Base-by-base conservation (phyloP, 805 yeast species). In the Wickerhamiella vanderwaltii region DNA sequence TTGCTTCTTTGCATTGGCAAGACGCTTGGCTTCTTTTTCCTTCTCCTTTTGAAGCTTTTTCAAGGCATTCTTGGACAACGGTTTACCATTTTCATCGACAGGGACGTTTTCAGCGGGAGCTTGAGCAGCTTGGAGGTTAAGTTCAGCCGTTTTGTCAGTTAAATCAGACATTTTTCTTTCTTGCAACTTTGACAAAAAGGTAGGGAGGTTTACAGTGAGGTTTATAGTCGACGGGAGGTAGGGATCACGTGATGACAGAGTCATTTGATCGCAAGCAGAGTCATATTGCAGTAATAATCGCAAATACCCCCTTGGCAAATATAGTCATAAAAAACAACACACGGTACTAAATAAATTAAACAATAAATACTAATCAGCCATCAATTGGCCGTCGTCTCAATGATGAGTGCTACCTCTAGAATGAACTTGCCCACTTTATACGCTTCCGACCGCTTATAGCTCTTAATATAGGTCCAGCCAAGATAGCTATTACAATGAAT, bases 11-110 rank as follows among this genome's bases (percentile, higher is more conserved):
- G 91, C 96, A 56, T 79, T 79, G 62, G 84, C 96, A 29, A 85
- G 91, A 69, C 87, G 87, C 72, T 87, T 88, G 58, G 72, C 77
- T 51, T 79, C 93, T 69, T 88, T 88, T 65, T 87, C 96, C 58
- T 73, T 76, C 64, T 84, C 95, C 58, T 88, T 88, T 61, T 82
- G 91, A 48, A 91, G 72, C 68, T 91, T 91, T 72, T 91, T 91
- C 55, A 91, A 67, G 2, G 95, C 98, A 61, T 87, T 91, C 65
- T 91, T 91, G 44, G 93, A 79, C 52, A 85, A 66, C 20, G 95
- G 95, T 64, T 72, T 77, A 32, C 95, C 95, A 58, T 81, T 88
- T 50, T 73, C 74, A 9, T 80, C 79, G 35, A 75, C 55, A n/a
- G 48, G 49, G 16, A 51, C 53, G 30, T 54, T 52, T 23, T 24